Conservation (phyloP, 78 protist species). For the Planoprotostelium fungivorum region DNA sequence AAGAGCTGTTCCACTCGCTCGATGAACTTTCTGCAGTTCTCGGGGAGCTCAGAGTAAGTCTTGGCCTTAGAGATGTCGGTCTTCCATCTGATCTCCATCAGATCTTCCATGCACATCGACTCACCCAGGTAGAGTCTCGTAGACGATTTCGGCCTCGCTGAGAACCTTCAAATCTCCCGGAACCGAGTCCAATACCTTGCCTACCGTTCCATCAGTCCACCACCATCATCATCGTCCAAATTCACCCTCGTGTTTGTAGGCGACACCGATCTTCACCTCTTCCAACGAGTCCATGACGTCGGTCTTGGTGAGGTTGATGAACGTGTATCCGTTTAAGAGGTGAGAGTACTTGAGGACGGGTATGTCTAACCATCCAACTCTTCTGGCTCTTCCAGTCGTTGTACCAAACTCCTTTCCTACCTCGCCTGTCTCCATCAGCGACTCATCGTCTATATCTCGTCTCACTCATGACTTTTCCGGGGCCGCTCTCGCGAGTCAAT, state of each 20-base stretch:
- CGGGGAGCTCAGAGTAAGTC: slow-evolving; percentile 70
- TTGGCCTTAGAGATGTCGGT: slow-evolving; percentile 32
- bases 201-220: not conserved
- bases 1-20: slow-evolving; percentile 39
- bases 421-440: too few relatives aligned
- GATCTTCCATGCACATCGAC: not conserved
- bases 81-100: slow-evolving; percentile 60
- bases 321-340: slow-evolving; percentile 73
- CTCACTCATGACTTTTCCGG: slow-evolving; percentile 9
- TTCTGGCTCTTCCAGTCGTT: slow-evolving; percentile 88
- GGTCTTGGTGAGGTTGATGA: slow-evolving; percentile 82
- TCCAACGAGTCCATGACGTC: slow-evolving; percentile 73
- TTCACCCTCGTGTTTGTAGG: slow-evolving; percentile 62
- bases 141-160: slow-evolving; percentile 63
- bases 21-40: slow-evolving; percentile 57
- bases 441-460: slow-evolving; percentile 6
- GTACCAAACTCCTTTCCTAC: slow-evolving; percentile 88
- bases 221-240: not conserved
- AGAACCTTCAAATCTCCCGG: slow-evolving; percentile 61
- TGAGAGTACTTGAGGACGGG: slow-evolving; percentile 75
- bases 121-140: slow-evolving; percentile 61
- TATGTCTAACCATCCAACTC: slow-evolving; percentile 93
- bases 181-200: slow-evolving; percentile 8
- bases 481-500: slow-evolving; percentile 42
- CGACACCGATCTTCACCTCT: slow-evolving; percentile 74